Conservation (phyloP, 1,284 basidiomycete genomes). For the Tausonia pullulans region DNA sequence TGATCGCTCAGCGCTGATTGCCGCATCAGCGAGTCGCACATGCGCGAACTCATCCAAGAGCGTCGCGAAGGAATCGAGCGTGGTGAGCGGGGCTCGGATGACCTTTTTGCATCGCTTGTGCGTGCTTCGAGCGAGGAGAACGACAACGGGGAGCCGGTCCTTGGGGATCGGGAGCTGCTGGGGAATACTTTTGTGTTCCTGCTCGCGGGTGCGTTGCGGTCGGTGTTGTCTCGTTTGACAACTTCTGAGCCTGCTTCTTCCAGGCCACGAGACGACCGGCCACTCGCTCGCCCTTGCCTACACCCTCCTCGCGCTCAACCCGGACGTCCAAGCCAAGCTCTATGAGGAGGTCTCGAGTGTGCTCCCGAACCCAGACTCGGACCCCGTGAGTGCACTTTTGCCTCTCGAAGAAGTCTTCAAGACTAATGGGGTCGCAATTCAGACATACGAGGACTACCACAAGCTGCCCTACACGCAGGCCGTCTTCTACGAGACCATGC, state of each 20-base stretch:
- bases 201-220: background rate
- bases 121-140: background rate
- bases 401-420: background rate
- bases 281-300: conserved; percentile 1
- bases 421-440: too few species aligned
- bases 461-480: background rate
- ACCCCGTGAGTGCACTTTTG: background rate
- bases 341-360: background rate
- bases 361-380: background rate
- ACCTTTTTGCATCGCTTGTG: background rate
- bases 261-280: background rate
- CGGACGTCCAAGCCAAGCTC: conserved; percentile 3
- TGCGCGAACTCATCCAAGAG: background rate
- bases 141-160: background rate
- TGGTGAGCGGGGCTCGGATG: background rate
- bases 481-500: conserved; percentile 1
- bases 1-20: too few species aligned
- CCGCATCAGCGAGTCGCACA: background rate
- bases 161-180: background rate
- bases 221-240: background rate
- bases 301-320: conserved; percentile 1
- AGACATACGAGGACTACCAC: conserved; percentile 4
- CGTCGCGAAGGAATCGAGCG: background rate
- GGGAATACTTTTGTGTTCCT: background rate
- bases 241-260: background rate